Percentiles rank a stretch among this genome's conserved stretches.
phyloP scores from a whole-genome alignment of 2,329 filamentous ascomycete genomes.

The Trichoderma semiorbis region DNA sequence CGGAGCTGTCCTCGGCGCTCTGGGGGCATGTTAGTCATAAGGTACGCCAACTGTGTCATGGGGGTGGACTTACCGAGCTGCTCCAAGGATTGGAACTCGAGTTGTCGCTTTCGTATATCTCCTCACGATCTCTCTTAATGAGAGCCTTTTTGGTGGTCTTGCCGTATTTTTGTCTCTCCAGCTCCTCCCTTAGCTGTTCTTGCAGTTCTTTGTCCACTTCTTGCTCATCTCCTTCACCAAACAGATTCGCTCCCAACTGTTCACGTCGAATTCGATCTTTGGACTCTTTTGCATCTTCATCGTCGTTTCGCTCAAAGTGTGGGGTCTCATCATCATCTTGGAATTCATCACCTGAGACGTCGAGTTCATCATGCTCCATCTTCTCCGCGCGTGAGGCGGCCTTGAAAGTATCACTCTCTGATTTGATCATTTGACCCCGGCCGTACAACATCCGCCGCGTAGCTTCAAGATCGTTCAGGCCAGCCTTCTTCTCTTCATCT shows the following conservation, averaged over 20 bases:
- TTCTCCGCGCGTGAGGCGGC: constrained; percentile 60
- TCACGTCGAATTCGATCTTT: constrained; percentile 72
- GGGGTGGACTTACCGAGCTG: constrained; percentile 32
- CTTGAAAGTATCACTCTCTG: constrained; percentile 63
- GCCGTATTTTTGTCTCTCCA: constrained; percentile 66
- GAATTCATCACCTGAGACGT: constrained; percentile 70
- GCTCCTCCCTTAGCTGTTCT: constrained; percentile 64
- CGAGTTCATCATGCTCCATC: constrained; percentile 67
- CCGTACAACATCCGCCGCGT: constrained; percentile 51
- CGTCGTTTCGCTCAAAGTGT: constrained; percentile 71
- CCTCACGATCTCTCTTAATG: constrained; percentile 79
- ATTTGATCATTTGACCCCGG: constrained; percentile 58
- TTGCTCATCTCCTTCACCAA: constrained; percentile 65
- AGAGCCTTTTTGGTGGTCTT: constrained; percentile 78
- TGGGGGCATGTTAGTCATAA: constrained; percentile 22
- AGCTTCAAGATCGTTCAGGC: constrained; percentile 58
- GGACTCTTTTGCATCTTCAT: constrained; percentile 73
- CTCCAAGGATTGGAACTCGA: constrained; percentile 44
- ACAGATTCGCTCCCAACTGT: constrained; percentile 83
- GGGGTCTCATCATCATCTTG: constrained; percentile 83
- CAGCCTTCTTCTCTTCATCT: constrained; percentile 57
- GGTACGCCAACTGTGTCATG: not conserved
- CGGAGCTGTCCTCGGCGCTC: constrained; percentile 48
- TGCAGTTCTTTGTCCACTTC: constrained; percentile 72
- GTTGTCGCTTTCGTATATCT: constrained; percentile 74